Evolutionary conservation across 2,329 filamentous ascomycete genomes (phyloP).

Genomic region (Xenoacremonium recifei): DNA sequence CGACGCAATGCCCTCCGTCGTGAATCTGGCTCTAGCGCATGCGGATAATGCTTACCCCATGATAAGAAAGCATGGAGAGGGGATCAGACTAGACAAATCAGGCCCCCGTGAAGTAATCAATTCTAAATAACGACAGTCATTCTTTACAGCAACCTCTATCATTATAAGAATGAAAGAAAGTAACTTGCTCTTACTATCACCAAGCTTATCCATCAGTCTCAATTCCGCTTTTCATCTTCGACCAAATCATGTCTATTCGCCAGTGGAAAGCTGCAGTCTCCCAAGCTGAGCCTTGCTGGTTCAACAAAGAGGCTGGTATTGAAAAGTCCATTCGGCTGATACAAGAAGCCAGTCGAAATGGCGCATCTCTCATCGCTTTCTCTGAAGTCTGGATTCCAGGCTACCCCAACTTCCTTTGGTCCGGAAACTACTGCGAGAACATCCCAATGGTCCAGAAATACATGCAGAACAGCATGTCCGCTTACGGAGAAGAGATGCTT

Average conservation of each 20-base stretch:
- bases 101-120: too few species aligned
- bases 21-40: too few species aligned
- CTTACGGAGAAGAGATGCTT: constrained; percentile 42
- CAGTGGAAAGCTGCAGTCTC: not conserved
- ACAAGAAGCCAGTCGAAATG: constrained; percentile 50
- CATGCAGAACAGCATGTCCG: constrained; percentile 37
- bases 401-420: constrained; percentile 46
- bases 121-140: too few species aligned
- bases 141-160: too few species aligned
- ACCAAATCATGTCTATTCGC: not conserved
- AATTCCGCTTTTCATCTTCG: too few species aligned
- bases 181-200: too few species aligned
- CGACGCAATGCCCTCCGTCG: too few species aligned
- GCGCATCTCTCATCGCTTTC: constrained; percentile 54
- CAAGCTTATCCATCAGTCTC: too few species aligned
- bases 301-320: constrained; percentile 54
- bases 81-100: too few species aligned
- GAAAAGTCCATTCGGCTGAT: constrained; percentile 58
- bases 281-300: constrained; percentile 42
- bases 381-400: constrained; percentile 56
- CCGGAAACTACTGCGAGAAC: constrained; percentile 29
- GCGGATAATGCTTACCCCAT: too few species aligned
- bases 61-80: too few species aligned
- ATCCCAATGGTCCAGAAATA: constrained; percentile 32
- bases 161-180: too few species aligned